Percentiles rank a stretch among this genome's conserved stretches.
Conservation (phyloP, 169 alveolate genomes). For the Perkinsus olseni region DNA sequence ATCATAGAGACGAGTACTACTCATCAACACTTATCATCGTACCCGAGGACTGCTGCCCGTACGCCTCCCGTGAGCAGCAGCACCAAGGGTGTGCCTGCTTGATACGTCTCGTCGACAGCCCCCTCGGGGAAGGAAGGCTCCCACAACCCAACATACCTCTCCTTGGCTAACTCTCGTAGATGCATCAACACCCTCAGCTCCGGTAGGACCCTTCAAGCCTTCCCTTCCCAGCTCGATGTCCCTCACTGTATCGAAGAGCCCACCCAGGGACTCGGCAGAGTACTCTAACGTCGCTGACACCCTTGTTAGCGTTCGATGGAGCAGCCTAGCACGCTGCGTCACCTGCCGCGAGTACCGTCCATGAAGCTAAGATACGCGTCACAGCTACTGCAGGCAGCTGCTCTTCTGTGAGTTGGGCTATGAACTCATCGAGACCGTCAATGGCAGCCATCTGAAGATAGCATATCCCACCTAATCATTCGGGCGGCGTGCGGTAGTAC, state of each 20-base stretch:
- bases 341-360: neutral
- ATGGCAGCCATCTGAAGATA: neutral
- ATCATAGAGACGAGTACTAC: too few relatives aligned
- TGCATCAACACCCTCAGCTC: too few relatives aligned
- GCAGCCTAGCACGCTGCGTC: neutral
- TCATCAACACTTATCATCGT: too few relatives aligned
- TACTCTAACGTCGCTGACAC: neutral
- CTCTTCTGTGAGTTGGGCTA: neutral
- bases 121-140: too few relatives aligned
- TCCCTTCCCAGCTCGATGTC: neutral
- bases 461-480: neutral
- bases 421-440: neutral
- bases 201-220: neutral
- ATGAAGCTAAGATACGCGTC: neutral
- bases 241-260: neutral
- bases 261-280: neutral
- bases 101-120: too few relatives aligned
- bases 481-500: neutral
- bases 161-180: too few relatives aligned
- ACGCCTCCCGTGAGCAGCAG: too few relatives aligned
- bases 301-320: neutral
- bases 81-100: too few relatives aligned
- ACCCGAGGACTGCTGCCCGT: too few relatives aligned
- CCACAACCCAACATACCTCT: too few relatives aligned
- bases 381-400: neutral